These are phyloP conservation scores for Amesomyces nigricolor DNA, from an alignment of 2,329 filamentous ascomycete genomes.

Conservation along the genomic window DNA sequence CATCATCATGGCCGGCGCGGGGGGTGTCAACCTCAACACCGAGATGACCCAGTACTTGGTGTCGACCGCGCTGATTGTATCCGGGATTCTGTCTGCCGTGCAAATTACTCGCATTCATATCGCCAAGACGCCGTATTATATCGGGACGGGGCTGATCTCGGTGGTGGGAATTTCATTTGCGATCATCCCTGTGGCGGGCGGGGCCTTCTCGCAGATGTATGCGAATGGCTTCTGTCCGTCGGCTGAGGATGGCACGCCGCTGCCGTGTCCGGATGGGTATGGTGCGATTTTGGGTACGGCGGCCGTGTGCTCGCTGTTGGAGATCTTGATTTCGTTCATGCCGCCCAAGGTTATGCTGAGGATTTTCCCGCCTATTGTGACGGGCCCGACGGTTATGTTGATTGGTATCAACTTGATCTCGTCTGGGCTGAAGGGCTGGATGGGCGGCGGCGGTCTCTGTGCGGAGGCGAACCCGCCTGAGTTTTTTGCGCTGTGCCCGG, in stretches of 20 bases:
- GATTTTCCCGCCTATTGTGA: constrained; percentile 67
- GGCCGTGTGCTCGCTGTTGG: constrained; percentile 59
- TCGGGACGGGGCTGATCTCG: constrained; percentile 74
- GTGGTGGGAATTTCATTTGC: constrained; percentile 76
- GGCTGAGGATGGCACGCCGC: constrained; percentile 54
- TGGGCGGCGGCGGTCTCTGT: constrained; percentile 63
- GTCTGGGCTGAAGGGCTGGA: constrained; percentile 71
- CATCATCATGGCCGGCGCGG: constrained; percentile 59
- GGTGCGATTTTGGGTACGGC: constrained; percentile 69
- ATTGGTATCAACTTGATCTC: constrained; percentile 70
- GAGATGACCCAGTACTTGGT: constrained; percentile 69
- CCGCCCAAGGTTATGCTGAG: constrained; percentile 62
- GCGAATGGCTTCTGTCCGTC: constrained; percentile 60
- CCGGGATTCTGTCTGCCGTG: constrained; percentile 65
- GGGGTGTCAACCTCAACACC: constrained; percentile 56
- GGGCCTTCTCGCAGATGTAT: constrained; percentile 74
- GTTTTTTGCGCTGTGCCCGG: constrained; percentile 60
- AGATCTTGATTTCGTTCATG: constrained; percentile 69
- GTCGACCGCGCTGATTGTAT: constrained; percentile 72
- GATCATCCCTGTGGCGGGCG: constrained; percentile 66
- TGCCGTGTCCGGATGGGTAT: constrained; percentile 72
- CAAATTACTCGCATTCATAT: constrained; percentile 77
- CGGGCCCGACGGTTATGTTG: constrained; percentile 46
- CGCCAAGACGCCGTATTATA: constrained; percentile 60
- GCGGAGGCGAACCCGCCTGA: constrained; percentile 43